A percentile compares a stretch with the other conserved stretches of the same genome.
Evolutionary conservation across 2,329 filamentous ascomycete genomes (phyloP).

Genomic region (Hypomyces rosellus): DNA sequence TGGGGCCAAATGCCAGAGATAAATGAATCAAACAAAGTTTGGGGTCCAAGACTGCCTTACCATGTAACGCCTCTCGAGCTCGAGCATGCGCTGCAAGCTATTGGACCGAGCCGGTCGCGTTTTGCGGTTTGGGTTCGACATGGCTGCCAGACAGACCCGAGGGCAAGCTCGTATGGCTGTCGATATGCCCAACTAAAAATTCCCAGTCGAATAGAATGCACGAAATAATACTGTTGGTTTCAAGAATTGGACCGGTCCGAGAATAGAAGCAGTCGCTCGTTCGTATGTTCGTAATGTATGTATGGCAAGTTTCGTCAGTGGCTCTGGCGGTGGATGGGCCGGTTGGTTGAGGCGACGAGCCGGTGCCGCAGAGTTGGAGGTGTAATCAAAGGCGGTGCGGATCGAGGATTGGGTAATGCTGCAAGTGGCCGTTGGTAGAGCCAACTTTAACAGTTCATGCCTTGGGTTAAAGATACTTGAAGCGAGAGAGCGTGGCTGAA

Average conservation of each 20-base stretch:
- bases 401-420: background rate
- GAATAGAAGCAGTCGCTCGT: no score
- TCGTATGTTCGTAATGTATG: no score
- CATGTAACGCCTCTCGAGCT: slow-evolving; percentile 53
- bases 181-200: background rate
- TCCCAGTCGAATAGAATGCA: background rate
- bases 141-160: background rate
- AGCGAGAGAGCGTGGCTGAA: background rate
- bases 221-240: background rate
- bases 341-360: slow-evolving; percentile 4
- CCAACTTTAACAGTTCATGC: background rate
- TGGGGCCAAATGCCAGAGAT: background rate
- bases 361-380: slow-evolving; percentile 3
- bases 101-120: slow-evolving; percentile 29
- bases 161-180: no score
- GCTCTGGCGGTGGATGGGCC: slow-evolving; percentile 8
- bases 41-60: slow-evolving; percentile 32
- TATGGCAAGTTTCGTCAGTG: slow-evolving; percentile 8
- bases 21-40: background rate
- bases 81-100: slow-evolving; percentile 53
- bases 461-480: background rate
- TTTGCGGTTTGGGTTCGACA: slow-evolving; percentile 13
- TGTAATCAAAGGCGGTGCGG: slow-evolving; percentile 2
- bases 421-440: background rate
- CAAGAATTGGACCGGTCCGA: no score